phyloP scores from a whole-genome alignment of 1,284 basidiomycete species.

The Tilletiopsis washingtonensis region DNA sequence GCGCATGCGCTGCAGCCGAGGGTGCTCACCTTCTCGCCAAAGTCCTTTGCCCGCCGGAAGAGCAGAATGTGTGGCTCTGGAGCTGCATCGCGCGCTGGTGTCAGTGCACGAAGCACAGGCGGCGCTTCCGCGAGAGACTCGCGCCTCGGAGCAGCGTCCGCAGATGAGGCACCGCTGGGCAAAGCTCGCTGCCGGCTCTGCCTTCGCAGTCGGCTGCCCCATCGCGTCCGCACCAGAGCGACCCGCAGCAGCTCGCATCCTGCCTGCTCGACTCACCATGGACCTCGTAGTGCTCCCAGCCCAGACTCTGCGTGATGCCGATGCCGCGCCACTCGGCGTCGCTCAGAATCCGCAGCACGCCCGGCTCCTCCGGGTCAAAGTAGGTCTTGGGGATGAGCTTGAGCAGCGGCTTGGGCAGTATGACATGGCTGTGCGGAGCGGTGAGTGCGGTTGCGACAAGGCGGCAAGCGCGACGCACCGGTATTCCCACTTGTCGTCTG shows the following conservation, averaged over 20 bases:
- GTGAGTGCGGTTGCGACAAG: not conserved
- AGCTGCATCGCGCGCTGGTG: conserved; percentile 15
- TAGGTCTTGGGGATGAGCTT: conserved; percentile 47
- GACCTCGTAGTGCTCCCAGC: conserved; percentile 96
- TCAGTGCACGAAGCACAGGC: too few relatives aligned
- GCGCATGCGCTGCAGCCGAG: too few relatives aligned
- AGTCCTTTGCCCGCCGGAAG: conserved; percentile 52
- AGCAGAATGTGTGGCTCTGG: conserved; percentile 53
- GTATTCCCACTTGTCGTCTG: conserved; percentile 58
- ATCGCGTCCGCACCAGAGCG: not conserved
- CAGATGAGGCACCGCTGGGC: not conserved
- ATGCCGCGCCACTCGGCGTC: conserved; percentile 92
- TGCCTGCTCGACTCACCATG: conserved; percentile 59
- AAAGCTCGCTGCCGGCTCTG: not conserved
- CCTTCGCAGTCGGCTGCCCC: not conserved
- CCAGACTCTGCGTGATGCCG: conserved; percentile 87
- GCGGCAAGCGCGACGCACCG: conserved; percentile 50
- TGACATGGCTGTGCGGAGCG: conserved; percentile 28
- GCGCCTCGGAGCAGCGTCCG: not conserved
- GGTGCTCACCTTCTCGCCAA: too few relatives aligned
- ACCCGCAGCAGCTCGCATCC: not conserved
- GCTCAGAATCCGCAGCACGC: conserved; percentile 69
- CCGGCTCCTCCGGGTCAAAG: conserved; percentile 63
- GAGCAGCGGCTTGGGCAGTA: conserved; percentile 46
- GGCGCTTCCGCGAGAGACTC: not conserved